These are phyloP conservation scores for Ophiostoma fasciatum DNA, from an alignment of 2,329 filamentous ascomycete species.

Conservation along the genomic window DNA sequence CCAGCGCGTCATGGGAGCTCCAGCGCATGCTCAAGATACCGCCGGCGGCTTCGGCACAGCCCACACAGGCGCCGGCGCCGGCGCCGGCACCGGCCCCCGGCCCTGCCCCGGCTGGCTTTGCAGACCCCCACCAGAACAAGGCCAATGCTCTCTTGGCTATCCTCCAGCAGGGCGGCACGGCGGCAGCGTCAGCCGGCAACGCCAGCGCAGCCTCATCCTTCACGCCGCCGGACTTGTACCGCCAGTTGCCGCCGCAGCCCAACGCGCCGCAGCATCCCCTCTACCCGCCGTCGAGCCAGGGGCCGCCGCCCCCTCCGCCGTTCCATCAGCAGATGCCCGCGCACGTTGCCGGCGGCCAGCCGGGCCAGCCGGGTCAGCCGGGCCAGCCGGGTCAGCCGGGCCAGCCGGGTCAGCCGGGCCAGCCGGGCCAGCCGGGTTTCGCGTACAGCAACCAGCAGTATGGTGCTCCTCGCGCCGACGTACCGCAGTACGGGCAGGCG, in stretches of 20 bases:
- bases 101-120: constrained; percentile 4
- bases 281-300: constrained; percentile 35
- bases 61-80: constrained; percentile 6
- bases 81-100: too few relatives aligned
- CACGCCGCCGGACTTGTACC: background rate
- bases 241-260: background rate
- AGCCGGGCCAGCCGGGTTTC: background rate
- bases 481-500: background rate
- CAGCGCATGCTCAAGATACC: constrained; percentile 41
- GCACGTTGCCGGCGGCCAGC: too few relatives aligned
- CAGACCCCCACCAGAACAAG: constrained; percentile 22
- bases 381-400: too few relatives aligned
- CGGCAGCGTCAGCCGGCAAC: background rate
- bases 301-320: constrained; percentile 28
- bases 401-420: too few relatives aligned
- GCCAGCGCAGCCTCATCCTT: constrained; percentile 8
- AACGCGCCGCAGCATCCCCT: constrained; percentile 28
- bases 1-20: constrained; percentile 36
- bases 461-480: background rate
- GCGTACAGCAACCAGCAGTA: background rate
- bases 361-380: too few relatives aligned
- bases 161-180: constrained; percentile 25
- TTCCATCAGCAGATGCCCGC: constrained; percentile 5
- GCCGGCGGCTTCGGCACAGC: constrained; percentile 17
- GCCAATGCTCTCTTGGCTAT: constrained; percentile 39